Evolutionary conservation across 768 basidiomycete genomes (phyloP), one percentile per base, ranked within the genome.

Genomic region (Pleurotus djamor): DNA sequence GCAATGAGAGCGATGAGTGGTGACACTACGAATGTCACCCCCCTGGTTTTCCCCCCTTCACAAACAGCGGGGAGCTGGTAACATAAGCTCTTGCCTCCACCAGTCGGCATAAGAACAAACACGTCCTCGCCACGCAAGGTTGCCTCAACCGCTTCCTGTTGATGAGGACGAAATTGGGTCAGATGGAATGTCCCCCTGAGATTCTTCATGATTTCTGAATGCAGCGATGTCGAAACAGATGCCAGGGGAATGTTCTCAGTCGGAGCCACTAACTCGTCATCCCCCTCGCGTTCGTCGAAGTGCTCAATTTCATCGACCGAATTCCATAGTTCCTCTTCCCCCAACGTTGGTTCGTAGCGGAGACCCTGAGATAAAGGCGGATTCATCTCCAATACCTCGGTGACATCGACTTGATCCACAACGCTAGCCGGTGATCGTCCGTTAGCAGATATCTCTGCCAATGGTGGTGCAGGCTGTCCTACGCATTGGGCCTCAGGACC

Each of bases 91-190:
- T 96, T 95, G 0, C 94, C 94, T 4, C 94, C 94, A 37, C 94
- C 95, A 1, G 97, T 99, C 1, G 97, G 97, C 86, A 98, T 96
- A 6, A 98, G 81, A 14, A 98, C 92, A 64, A 98, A 94, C 14
- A 94, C 92, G 67, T 98, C 96, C 57, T 79, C 83, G 6, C 90
- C 94, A 1, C 80, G 77, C 71, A 99, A 75, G 0, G 91, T 86
- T 13, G 89, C 89, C 47, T 84, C 82, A 62, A 98, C 91, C 1
- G 92, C 94, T 66, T 91, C 88, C 43, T 94, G 80, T 68, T 98
- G 97, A 71, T 98, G 91, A 12, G 71, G 73, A 36, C 96, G 84
- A 71, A 98, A 98, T 0, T 68, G 66, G 0, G 79, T 65, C 12
- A 98, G 77, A 4, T 75, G 74, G 72, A 98, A 98, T 0, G 82